phyloP scores from a whole-genome alignment of 1,284 basidiomycete species.

The Melampsora larici-populina region DNA sequence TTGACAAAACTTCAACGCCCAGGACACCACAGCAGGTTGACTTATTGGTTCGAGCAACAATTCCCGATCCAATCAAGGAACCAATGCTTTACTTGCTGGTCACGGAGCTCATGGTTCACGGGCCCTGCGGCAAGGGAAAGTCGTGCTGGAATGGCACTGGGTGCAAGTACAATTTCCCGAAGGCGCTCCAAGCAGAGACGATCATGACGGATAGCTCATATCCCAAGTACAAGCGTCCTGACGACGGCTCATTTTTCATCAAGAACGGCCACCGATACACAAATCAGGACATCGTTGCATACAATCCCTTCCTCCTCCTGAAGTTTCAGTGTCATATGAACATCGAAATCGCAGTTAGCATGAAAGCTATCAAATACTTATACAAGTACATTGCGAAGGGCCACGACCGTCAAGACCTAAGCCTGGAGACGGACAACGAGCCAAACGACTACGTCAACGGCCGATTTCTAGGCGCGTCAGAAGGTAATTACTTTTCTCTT shows the following conservation, averaged over 20 bases:
- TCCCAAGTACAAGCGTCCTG: too few species aligned
- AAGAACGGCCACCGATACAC: not conserved
- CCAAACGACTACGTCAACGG: not conserved
- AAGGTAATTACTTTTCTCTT: not conserved
- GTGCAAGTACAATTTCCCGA: not conserved
- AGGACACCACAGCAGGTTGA: constrained; percentile 54
- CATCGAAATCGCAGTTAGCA: not conserved
- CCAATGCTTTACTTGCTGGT: constrained; percentile 55
- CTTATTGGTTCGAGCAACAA: constrained; percentile 54
- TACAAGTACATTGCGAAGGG: constrained; percentile 29
- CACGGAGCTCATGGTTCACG: constrained; percentile 58
- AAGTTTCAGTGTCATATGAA: too few species aligned
- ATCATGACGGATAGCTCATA: too few species aligned
- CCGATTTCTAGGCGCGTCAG: not conserved
- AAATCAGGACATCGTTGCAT: constrained; percentile 13
- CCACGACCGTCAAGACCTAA: not conserved
- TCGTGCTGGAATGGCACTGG: not conserved
- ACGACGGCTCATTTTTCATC: not conserved
- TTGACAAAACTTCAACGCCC: constrained; percentile 53
- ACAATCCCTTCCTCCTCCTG: constrained; percentile 3
- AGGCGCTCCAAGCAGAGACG: not conserved
- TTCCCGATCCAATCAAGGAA: constrained; percentile 56
- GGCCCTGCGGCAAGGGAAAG: constrained; percentile 57
- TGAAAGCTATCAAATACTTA: constrained; percentile 16
- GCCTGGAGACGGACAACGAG: not conserved